These are phyloP conservation scores for Thermothelomyces thermophilus DNA, from an alignment of 2,329 filamentous ascomycete genomes.

Conservation along the genomic window DNA sequence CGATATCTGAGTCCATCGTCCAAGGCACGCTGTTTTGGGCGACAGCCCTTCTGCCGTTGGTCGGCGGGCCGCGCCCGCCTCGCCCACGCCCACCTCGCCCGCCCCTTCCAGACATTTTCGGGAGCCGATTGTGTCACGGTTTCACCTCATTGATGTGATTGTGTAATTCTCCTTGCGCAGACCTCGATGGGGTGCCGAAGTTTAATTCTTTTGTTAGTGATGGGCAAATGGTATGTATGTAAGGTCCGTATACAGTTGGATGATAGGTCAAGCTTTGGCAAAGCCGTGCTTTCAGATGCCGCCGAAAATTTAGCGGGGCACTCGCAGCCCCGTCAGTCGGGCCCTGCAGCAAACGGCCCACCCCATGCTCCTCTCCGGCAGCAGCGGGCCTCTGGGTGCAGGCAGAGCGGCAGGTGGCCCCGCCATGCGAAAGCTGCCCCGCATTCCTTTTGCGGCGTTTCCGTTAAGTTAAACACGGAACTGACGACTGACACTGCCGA, in stretches of 20 bases:
- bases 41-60: conserved; percentile 37
- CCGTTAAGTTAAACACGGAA: not conserved
- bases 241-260: no score
- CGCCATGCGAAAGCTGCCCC: no score
- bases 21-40: conserved; percentile 43
- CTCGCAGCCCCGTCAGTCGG: not conserved
- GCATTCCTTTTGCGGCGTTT: no score
- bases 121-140: not conserved
- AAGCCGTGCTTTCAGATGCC: not conserved
- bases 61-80: conserved; percentile 33
- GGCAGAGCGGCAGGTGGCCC: no score
- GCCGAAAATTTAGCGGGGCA: conserved; percentile 15
- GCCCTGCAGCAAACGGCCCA: not conserved
- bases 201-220: no score
- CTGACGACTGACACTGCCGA: conserved; percentile 2
- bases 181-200: not conserved
- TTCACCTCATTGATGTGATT: conserved; percentile 5
- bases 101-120: conserved; percentile 46
- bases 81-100: conserved; percentile 34
- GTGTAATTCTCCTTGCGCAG: not conserved
- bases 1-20: conserved; percentile 46
- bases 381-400: no score
- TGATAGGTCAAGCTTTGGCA: not conserved
- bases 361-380: no score
- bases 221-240: no score